These are phyloP conservation scores for Psophocarpus tetragonolobus DNA, from an alignment of 306 rosid species.

Conservation along the genomic window DNA sequence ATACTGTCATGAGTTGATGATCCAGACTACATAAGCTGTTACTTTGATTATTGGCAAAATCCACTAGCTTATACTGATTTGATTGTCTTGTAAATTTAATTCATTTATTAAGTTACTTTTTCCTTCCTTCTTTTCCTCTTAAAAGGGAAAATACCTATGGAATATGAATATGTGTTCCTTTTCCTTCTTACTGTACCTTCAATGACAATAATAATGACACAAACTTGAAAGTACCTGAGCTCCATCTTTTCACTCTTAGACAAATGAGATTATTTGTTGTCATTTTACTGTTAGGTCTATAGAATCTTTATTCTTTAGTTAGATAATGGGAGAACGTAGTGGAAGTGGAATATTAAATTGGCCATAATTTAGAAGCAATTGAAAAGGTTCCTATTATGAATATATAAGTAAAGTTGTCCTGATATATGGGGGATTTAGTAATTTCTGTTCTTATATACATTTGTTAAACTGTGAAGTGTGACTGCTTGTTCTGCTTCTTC, in stretches of 20 bases:
- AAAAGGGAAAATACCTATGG: background rate
- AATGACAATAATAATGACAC: background rate
- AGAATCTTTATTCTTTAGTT: background rate
- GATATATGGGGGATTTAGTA: conserved; percentile 1
- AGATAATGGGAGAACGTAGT: background rate
- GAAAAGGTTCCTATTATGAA: background rate
- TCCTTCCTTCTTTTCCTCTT: background rate
- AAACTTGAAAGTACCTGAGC: background rate
- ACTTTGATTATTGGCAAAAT: background rate
- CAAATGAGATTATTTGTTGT: background rate
- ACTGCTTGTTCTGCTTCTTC: conserved; percentile 19
- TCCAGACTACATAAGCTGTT: background rate
- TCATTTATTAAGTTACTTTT: background rate
- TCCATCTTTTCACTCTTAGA: background rate
- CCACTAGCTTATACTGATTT: background rate
- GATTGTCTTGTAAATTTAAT: background rate
- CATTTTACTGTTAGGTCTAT: background rate
- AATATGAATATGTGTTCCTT: background rate
- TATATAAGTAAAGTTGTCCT: conserved; percentile 4
- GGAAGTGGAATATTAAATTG: background rate
- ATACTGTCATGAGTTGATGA: conserved; percentile 14
- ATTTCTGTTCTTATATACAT: background rate
- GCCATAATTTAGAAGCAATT: background rate
- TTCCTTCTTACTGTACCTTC: background rate
- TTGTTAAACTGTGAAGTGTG: background rate